A percentile compares a stretch with the other conserved stretches of the same genome.
Evolutionary conservation across 768 basidiomycete genomes (phyloP).

Genomic region (Pleurotus cornucopiae): DNA sequence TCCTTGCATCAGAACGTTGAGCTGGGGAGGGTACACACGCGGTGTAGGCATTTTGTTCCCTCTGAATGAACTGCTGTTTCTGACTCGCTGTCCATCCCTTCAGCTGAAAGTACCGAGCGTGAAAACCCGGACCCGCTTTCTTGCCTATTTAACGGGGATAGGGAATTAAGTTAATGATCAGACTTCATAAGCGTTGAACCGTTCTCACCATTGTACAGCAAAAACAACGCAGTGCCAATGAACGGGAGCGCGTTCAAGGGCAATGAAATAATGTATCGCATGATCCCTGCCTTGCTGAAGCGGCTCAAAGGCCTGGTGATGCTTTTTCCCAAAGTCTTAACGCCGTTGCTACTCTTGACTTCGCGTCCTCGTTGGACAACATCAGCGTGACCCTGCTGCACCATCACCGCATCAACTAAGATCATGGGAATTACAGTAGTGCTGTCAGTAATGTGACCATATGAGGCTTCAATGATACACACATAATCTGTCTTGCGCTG

Average conservation of each 20-base stretch:
- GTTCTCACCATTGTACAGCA: conserved; percentile 45
- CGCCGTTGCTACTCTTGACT: conserved; percentile 26
- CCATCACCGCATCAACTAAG: conserved; percentile 31
- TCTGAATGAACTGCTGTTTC: conserved; percentile 40
- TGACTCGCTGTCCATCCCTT: conserved; percentile 46
- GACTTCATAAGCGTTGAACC: neutral
- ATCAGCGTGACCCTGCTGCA: conserved; percentile 28
- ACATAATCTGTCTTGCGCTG: conserved; percentile 36
- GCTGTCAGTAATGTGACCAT: neutral
- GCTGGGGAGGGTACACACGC: conserved; percentile 36
- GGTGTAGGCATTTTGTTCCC: conserved; percentile 56
- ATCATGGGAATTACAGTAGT: neutral
- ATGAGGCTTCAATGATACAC: conserved; percentile 10
- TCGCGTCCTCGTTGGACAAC: conserved; percentile 28
- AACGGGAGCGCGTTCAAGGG: conserved; percentile 68
- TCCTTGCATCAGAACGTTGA: neutral
- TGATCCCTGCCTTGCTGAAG: conserved; percentile 39
- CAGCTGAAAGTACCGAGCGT: conserved; percentile 67
- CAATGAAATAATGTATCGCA: conserved; percentile 58
- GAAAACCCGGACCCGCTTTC: conserved; percentile 52
- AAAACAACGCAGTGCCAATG: conserved; percentile 60
- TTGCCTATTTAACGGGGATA: conserved; percentile 20
- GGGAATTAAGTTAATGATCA: neutral
- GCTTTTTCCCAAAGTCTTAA: conserved; percentile 44
- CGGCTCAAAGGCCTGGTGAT: conserved; percentile 44